Conservation (phyloP, 1,284 basidiomycete species). For the Agaricales sp. region DNA sequence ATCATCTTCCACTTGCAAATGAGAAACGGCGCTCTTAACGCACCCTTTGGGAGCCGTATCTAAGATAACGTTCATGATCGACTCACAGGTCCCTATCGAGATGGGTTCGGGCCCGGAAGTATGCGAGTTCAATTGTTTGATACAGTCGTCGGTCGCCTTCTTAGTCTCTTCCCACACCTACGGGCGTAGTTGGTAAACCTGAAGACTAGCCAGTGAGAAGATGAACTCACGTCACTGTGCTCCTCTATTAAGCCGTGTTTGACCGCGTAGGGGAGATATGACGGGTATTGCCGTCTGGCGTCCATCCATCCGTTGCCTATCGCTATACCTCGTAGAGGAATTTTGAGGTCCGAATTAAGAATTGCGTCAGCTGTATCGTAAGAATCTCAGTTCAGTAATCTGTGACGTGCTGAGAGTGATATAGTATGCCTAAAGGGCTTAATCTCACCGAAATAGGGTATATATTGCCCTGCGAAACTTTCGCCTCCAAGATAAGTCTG, state of each 20-base stretch:
- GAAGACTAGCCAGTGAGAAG: slow-evolving; percentile 1
- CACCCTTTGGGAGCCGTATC: not conserved
- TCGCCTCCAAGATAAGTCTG: slow-evolving; percentile 91
- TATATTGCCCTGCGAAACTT: slow-evolving; percentile 98
- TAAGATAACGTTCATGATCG: slow-evolving; percentile 35
- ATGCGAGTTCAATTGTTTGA: slow-evolving; percentile 35
- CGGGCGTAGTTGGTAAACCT: not conserved
- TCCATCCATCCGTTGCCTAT: slow-evolving; percentile 99
- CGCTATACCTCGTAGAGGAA: slow-evolving; percentile 70
- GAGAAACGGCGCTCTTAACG: not conserved
- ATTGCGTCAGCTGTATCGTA: slow-evolving; percentile 61
- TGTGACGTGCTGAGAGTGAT: not conserved
- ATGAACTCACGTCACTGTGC: slow-evolving; percentile 51
- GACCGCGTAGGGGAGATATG: slow-evolving; percentile 84
- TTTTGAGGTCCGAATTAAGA: slow-evolving; percentile 47
- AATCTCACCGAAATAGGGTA: slow-evolving; percentile 80
- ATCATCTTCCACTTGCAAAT: slow-evolving; percentile 1
- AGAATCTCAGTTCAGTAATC: slow-evolving; percentile 9
- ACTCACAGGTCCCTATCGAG: slow-evolving; percentile 55
- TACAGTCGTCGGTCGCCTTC: slow-evolving; percentile 55
- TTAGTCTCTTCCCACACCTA: slow-evolving; percentile 60
- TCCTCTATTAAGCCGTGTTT: slow-evolving; percentile 72
- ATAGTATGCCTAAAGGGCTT: too few species aligned
- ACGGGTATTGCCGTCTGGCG: slow-evolving; percentile 78
- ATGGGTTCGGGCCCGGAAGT: slow-evolving; percentile 47